Evolutionary conservation across 106 monocot genomes (phyloP), one percentile per base, ranked within the genome.

Genomic region (Ottelia alismoides): DNA sequence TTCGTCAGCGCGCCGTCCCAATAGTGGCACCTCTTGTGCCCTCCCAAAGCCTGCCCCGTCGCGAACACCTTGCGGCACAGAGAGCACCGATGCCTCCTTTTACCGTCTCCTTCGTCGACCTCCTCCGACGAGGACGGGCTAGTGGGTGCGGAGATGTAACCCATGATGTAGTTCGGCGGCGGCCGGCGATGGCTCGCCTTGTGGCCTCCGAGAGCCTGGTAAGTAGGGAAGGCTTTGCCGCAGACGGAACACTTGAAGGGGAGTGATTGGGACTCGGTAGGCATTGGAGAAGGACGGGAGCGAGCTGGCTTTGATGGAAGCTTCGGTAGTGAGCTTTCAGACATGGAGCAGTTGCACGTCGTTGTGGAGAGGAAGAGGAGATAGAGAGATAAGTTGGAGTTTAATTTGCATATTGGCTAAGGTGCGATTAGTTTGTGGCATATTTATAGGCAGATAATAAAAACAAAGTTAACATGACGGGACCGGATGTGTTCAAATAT

Each of bases 1-100:
- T 25, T 51, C 11, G 23, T 7, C 22, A 51, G 22, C 16, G 51
- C 22, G 51, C 23, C 51, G 3, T 51, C 51, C 51, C 51, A 22
- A 31, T 75, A 73, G 72, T 85, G 84, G 44, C 64, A 55, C 57
- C 84, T 49, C 73, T 85, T 85, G 63, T 85, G 84, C 3, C 85
- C 85, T 1, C 80, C 85, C 5, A 80, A 64, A 19, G 76, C 80
- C 43, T 80, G 80, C 16, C 85, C 85, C 11, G 80, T 66, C 2
- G 61, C 57, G 53, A 77, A 85, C 59, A 66, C 48, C 60, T 60
- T 69, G 14, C 40, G 22, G 53, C 80, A 80, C 4, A 77, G 57
- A 27, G 50, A 51, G 62, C 80, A 80, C 58, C 58, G 56, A 45
- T 74, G 76, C 19, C 47, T 43, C 30, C 46, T 69, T 2, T 20